Conservation (phyloP, 2,329 filamentous ascomycete species). For the Hymenoscyphus fraxineus region DNA sequence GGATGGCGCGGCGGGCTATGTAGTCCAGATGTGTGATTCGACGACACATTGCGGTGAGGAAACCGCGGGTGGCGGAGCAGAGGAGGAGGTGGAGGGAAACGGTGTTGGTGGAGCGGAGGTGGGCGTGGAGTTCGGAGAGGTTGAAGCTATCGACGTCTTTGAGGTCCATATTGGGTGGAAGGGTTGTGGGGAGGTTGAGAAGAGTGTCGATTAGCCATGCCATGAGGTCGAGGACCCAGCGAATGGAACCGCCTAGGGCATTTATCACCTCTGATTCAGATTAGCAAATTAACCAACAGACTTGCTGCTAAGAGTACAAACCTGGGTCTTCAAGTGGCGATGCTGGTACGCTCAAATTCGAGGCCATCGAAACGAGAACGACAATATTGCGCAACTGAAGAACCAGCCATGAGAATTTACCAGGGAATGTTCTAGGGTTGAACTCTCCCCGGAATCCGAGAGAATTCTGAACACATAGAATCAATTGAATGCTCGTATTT, state of each 20-base stretch:
- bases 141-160: slow-evolving; percentile 44
- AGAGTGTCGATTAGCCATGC: slow-evolving; percentile 59
- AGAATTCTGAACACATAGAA: slow-evolving; percentile 73
- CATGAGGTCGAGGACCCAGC: slow-evolving; percentile 73
- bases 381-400: slow-evolving; percentile 72
- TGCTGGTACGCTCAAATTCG: slow-evolving; percentile 38
- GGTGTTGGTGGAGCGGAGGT: slow-evolving; percentile 53
- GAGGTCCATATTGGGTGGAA: slow-evolving; percentile 41
- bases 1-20: slow-evolving; percentile 33
- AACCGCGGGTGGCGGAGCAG: slow-evolving; percentile 68
- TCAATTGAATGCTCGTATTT: slow-evolving; percentile 69
- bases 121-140: slow-evolving; percentile 45
- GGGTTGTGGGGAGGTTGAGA: slow-evolving; percentile 52
- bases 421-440: slow-evolving; percentile 58
- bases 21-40: slow-evolving; percentile 56
- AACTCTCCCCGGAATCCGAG: slow-evolving; percentile 68
- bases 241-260: slow-evolving; percentile 68
- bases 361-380: slow-evolving; percentile 62
- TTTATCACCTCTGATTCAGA: slow-evolving; percentile 61
- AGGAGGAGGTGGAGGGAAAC: slow-evolving; percentile 62
- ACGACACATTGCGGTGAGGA: slow-evolving; percentile 66
- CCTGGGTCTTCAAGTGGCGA: slow-evolving; percentile 62
- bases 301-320: slow-evolving; percentile 33
- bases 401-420: slow-evolving; percentile 71
- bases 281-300: slow-evolving; percentile 5